Conservation (phyloP, 495 filamentous ascomycete species). For the Tricharina praecox region DNA sequence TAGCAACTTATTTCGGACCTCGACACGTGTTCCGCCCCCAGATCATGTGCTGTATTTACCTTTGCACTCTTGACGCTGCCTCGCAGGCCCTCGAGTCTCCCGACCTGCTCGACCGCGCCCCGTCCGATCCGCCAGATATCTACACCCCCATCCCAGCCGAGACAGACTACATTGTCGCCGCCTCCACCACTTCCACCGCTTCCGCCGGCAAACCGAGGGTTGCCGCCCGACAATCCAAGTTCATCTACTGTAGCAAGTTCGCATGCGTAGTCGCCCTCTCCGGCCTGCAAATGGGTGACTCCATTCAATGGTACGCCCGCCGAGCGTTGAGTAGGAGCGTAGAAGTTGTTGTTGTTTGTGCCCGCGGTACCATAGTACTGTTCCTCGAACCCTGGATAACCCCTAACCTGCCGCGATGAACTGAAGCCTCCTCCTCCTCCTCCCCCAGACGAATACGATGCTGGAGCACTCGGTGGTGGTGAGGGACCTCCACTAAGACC, state of each 20-base stretch:
- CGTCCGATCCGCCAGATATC: conserved; percentile 25
- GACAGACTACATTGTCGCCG: conserved; percentile 25
- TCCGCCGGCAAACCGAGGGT: conserved; percentile 9
- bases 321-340: conserved; percentile 19
- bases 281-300: conserved; percentile 9
- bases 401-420: conserved; percentile 17
- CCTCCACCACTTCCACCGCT: conserved; percentile 8
- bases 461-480: conserved; percentile 23
- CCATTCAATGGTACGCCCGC: conserved; percentile 11
- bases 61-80: conserved; percentile 26
- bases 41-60: too few relatives aligned
- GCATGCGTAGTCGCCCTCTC: conserved; percentile 22
- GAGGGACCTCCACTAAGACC: conserved; percentile 21
- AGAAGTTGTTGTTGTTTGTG: conserved; percentile 12
- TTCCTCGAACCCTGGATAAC: conserved; percentile 26
- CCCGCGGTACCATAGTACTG: conserved; percentile 14
- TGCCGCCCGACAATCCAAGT: conserved; percentile 7
- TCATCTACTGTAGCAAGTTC: conserved; percentile 26
- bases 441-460: conserved; percentile 27
- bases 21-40: too few relatives aligned
- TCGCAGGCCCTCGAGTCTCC: conserved; percentile 22
- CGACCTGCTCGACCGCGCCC: conserved; percentile 21
- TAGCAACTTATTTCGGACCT: too few relatives aligned
- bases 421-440: conserved; percentile 15
- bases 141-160: conserved; percentile 25